Conservation (phyloP, 163 green algal species). For the Scenedesmus sp. region DNA sequence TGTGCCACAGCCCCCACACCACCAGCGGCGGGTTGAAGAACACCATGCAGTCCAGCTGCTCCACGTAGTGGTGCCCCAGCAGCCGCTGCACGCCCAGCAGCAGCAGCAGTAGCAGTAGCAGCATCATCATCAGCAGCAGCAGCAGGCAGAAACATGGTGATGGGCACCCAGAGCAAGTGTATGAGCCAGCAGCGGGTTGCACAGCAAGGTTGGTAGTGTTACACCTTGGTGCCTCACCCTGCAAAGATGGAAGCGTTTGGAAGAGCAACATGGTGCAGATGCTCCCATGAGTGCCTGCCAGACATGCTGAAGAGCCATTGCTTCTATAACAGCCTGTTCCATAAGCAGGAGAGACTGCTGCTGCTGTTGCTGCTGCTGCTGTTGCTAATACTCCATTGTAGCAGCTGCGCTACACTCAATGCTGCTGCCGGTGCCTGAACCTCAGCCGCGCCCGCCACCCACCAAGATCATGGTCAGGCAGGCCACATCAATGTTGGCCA, state of each 20-base stretch:
- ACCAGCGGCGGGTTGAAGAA: constrained; percentile 48
- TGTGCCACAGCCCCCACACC: constrained; percentile 50
- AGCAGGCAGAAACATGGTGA: no score
- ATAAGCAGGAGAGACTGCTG: no score
- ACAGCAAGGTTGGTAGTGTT: no score
- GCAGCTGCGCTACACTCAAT: neutral
- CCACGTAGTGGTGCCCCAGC: constrained; percentile 39
- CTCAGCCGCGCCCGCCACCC: neutral
- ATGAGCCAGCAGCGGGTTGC: no score
- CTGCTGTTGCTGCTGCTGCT: neutral
- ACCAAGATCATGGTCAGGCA: constrained; percentile 31
- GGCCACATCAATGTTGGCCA: constrained; percentile 37
- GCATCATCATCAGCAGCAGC: neutral
- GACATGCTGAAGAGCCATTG: no score
- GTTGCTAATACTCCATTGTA: neutral
- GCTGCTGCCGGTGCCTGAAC: neutral
- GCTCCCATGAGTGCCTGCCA: no score
- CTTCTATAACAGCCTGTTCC: no score
- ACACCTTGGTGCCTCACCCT: no score
- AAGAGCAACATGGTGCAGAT: no score
- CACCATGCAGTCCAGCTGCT: constrained; percentile 16
- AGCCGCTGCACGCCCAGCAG: constrained; percentile 13
- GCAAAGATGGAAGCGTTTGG: no score
- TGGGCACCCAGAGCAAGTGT: no score
- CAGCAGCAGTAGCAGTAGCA: neutral